Evolutionary conservation across 768 basidiomycete species (phyloP).

Genomic region (Hericium rajendrae): DNA sequence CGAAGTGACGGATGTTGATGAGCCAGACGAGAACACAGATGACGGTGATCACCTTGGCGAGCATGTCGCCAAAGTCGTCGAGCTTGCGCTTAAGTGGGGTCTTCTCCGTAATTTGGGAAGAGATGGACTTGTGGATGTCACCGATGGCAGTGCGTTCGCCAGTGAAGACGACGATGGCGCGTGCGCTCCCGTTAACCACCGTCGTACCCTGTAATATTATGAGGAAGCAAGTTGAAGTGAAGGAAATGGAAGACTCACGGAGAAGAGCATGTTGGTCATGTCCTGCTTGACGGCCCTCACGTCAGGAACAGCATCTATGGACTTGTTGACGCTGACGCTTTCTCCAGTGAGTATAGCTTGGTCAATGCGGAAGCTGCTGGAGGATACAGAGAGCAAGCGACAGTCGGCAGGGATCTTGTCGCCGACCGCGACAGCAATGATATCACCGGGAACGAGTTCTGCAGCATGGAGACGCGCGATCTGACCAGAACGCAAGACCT

Average conservation of each 20-base stretch:
- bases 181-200: conserved; percentile 86
- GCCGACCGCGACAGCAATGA: conserved; percentile 84
- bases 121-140: conserved; percentile 94
- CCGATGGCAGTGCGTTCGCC: conserved; percentile 88
- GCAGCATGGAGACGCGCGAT: conserved; percentile 71
- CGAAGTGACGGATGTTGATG: conserved; percentile 93
- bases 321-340: conserved; percentile 83
- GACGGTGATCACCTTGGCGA: conserved; percentile 95
- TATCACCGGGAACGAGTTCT: conserved; percentile 90
- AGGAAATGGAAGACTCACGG: conserved; percentile 37
- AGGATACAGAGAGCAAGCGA: conserved; percentile 78
- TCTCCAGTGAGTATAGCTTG: conserved; percentile 97
- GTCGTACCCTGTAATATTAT: conserved; percentile 67
- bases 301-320: conserved; percentile 57
- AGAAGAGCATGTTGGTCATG: conserved; percentile 94
- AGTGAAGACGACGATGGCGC: conserved; percentile 81
- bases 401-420: conserved; percentile 96
- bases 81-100: conserved; percentile 95
- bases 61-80: conserved; percentile 95
- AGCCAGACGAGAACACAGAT: conserved; percentile 98
- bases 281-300: conserved; percentile 88
- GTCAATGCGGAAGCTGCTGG: conserved; percentile 89
- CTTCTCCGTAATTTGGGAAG: conserved; percentile 88
- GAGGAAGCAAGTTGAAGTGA: not conserved
- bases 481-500: conserved; percentile 69